Base-by-base conservation (phyloP, 768 basidiomycete genomes). In the Tricholoma furcatifolium region DNA sequence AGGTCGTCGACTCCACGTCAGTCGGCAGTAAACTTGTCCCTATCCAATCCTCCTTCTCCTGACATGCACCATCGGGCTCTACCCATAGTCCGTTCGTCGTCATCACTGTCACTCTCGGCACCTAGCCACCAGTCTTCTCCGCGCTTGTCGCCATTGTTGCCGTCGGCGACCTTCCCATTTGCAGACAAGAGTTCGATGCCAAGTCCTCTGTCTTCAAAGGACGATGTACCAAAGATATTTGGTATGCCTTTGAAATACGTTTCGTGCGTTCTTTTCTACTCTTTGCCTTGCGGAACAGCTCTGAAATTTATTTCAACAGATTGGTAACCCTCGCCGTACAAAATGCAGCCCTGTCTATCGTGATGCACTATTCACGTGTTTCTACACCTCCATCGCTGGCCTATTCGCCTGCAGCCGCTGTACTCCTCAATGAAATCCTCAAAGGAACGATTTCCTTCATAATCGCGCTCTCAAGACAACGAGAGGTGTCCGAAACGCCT, bases 301-400 rank as follows among this genome's bases (percentile, higher is more conserved):
- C 47, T 36, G 51, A 48, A 39, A 43, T 42, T 18, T 11, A 43
- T 21, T 43, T 47, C 20, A 35, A 53, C 61, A 89, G 88, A 12
- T 77, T 92, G 53, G 82, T 93, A 58, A 91, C 90, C 15, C 82
- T 95, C 45, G 93, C 93, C 4, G 87, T 96, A 2, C 96, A 99
- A 75, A 98, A 98, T 71, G 93, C 93, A 27, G 85, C 91, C 9
- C 76, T 99, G 44, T 94, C 94, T 48, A 93, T 99, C 65, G 91
- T 98, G 59, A 96, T 99, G 91, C 94, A 98, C 75, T 92, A 98
- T 71, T 98, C 97, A n/a, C 84, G 97, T 54, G 87, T 93, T 53
- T 89, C 91, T 2, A 89, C 82, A 0, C 83, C 92, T 7, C 74
- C 88, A 2, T 75, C 86, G 38, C 78, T 88, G 30, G 75, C 91